Conservation (phyloP, 2,329 filamentous ascomycete genomes). For the Aspergillus tubingensis region DNA sequence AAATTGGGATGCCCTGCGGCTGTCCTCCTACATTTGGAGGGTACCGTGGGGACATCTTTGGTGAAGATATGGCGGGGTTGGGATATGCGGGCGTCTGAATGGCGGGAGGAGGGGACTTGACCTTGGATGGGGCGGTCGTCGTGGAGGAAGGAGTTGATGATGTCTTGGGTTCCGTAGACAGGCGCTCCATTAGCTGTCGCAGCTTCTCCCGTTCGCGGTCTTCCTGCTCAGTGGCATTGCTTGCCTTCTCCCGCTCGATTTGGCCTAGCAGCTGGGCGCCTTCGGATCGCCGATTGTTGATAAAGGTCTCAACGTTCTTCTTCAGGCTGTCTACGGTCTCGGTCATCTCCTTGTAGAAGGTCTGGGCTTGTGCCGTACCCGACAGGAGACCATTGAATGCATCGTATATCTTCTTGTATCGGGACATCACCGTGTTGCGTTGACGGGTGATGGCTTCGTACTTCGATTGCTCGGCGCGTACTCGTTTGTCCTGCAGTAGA, state of each 20-base stretch:
- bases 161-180: slow-evolving; percentile 71
- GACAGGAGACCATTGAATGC: slow-evolving; percentile 88
- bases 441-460: slow-evolving; percentile 88
- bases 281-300: slow-evolving; percentile 89
- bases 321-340: slow-evolving; percentile 88
- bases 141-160: slow-evolving; percentile 33
- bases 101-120: slow-evolving; percentile 42
- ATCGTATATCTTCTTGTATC: slow-evolving; percentile 88
- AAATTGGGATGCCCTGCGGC: slow-evolving; percentile 31
- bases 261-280: slow-evolving; percentile 84
- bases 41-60: slow-evolving; percentile 42
- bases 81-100: slow-evolving; percentile 36
- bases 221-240: slow-evolving; percentile 60
- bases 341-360: slow-evolving; percentile 94
- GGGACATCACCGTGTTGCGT: slow-evolving; percentile 74
- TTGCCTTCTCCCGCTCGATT: slow-evolving; percentile 77
- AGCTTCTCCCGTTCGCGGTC: slow-evolving; percentile 85
- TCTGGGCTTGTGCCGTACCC: slow-evolving; percentile 82
- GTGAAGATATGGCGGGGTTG: slow-evolving; percentile 41
- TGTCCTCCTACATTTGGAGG: slow-evolving; percentile 30
- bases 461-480: slow-evolving; percentile 90
- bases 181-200: slow-evolving; percentile 88
- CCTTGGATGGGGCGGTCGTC: slow-evolving; percentile 45
- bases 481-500: slow-evolving; percentile 88
- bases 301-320: slow-evolving; percentile 96